These are phyloP conservation scores for Candida tammaniensis DNA, from an alignment of 805 yeast genomes.

Conservation along the genomic window DNA sequence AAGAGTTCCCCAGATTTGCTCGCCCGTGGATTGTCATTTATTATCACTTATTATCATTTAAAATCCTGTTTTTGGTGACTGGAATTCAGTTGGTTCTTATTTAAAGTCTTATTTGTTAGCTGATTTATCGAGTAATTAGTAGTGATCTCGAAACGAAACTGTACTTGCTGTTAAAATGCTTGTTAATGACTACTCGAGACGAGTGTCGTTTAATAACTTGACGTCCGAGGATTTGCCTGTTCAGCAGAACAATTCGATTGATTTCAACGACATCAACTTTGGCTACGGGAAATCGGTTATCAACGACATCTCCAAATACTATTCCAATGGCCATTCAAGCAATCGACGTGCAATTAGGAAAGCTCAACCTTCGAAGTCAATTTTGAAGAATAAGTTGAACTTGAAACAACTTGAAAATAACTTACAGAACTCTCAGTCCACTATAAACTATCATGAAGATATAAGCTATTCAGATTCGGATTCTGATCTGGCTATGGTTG, in stretches of 20 bases:
- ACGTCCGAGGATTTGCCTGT: constrained; percentile 24
- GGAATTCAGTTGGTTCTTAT: too few relatives aligned
- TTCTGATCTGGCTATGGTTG: constrained; percentile 1
- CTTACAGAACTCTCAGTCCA: constrained; percentile 10
- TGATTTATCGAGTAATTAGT: too few relatives aligned
- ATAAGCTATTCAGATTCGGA: constrained; percentile 9
- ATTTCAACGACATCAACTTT: constrained; percentile 10
- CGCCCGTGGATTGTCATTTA: too few relatives aligned
- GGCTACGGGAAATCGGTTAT: constrained; percentile 11
- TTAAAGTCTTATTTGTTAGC: too few relatives aligned
- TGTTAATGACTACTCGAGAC: constrained; percentile 26
- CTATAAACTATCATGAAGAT: constrained; percentile 19
- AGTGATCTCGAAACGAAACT: too few relatives aligned
- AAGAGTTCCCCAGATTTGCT: too few relatives aligned
- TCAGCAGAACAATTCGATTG: constrained; percentile 4
- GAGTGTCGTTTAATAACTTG: constrained; percentile 46
- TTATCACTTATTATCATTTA: too few relatives aligned
- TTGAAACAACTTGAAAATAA: constrained; percentile 22
- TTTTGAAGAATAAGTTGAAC: constrained; percentile 36
- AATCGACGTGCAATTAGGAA: background rate
- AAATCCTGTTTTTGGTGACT: too few relatives aligned
- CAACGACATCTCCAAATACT: constrained; percentile 8
- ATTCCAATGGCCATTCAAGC: background rate
- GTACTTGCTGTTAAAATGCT: too few relatives aligned
- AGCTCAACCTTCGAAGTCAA: constrained; percentile 13